These are phyloP conservation scores for Apophysomyces elegans DNA, from an alignment of 371 early-diverging fungal species.

Conservation along the genomic window DNA sequence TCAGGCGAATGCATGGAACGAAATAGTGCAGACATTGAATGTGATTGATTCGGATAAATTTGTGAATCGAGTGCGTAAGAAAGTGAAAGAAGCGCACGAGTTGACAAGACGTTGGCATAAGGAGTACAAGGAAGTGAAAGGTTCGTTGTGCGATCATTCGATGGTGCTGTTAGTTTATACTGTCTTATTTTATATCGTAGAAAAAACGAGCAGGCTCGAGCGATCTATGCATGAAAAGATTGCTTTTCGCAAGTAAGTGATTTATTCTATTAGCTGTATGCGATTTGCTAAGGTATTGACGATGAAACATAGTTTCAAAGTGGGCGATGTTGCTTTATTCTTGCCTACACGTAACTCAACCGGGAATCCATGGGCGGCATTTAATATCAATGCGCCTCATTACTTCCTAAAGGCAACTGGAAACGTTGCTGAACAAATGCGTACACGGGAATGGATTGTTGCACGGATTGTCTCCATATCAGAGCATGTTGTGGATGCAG, in stretches of 20 bases:
- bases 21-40: slow-evolving; percentile 36
- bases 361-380: slow-evolving; percentile 82
- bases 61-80: slow-evolving; percentile 42
- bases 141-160: slow-evolving; percentile 20
- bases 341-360: slow-evolving; percentile 74
- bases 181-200: slow-evolving; percentile 23
- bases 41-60: slow-evolving; percentile 36
- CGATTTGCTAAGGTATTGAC: background rate
- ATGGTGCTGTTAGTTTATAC: background rate
- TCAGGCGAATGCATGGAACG: slow-evolving; percentile 39
- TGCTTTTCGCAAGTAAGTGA: slow-evolving; percentile 62
- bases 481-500: slow-evolving; percentile 50
- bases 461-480: slow-evolving; percentile 67
- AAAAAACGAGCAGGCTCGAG: slow-evolving; percentile 53
- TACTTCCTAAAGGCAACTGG: slow-evolving; percentile 68
- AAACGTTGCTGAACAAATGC: slow-evolving; percentile 40
- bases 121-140: slow-evolving; percentile 45
- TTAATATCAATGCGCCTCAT: slow-evolving; percentile 79
- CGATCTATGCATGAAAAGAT: slow-evolving; percentile 58
- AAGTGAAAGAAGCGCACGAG: slow-evolving; percentile 52
- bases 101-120: slow-evolving; percentile 40
- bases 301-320: slow-evolving; percentile 57
- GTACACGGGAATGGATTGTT: slow-evolving; percentile 71
- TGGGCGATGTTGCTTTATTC: slow-evolving; percentile 74
- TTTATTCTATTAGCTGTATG: background rate